Evolutionary conservation across 345 rosid genomes (phyloP).

Genomic region (Iberis pinnata): DNA sequence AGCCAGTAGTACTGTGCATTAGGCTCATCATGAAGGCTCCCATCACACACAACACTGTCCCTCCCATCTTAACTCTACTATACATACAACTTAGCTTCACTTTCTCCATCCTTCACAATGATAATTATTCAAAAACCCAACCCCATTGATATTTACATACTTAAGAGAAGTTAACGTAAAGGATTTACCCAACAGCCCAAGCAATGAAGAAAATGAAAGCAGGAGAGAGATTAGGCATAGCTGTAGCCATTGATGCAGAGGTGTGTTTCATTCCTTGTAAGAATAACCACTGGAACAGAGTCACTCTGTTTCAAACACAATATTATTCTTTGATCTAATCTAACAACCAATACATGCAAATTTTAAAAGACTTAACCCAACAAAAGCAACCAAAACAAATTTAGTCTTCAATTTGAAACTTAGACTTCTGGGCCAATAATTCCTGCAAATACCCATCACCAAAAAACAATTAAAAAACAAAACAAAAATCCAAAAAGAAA

Average conservation of each 20-base stretch:
- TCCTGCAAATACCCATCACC: constrained; percentile 40
- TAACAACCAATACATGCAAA: not conserved
- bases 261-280: constrained; percentile 74
- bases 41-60: constrained; percentile 65
- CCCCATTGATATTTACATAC: not conserved
- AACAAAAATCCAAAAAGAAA: not conserved
- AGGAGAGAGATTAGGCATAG: constrained; percentile 96
- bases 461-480: not conserved
- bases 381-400: constrained; percentile 53
- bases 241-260: constrained; percentile 88
- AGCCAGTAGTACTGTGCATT: constrained; percentile 51
- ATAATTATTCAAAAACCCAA: constrained; percentile 6
- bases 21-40: constrained; percentile 80
- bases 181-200: constrained; percentile 59
- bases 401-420: constrained; percentile 51
- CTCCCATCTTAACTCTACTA: constrained; percentile 73
- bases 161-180: not conserved
- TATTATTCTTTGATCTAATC: no score
- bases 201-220: constrained; percentile 82
- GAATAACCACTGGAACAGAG: constrained; percentile 59
- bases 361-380: constrained; percentile 44
- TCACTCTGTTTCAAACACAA: no score
- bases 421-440: constrained; percentile 55
- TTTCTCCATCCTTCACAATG: constrained; percentile 60
- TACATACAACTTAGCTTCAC: constrained; percentile 55